A percentile compares a stretch with the other conserved stretches of the same genome.
phyloP scores from a whole-genome alignment of 768 basidiomycete species.

The Tephrocybe sp. region DNA sequence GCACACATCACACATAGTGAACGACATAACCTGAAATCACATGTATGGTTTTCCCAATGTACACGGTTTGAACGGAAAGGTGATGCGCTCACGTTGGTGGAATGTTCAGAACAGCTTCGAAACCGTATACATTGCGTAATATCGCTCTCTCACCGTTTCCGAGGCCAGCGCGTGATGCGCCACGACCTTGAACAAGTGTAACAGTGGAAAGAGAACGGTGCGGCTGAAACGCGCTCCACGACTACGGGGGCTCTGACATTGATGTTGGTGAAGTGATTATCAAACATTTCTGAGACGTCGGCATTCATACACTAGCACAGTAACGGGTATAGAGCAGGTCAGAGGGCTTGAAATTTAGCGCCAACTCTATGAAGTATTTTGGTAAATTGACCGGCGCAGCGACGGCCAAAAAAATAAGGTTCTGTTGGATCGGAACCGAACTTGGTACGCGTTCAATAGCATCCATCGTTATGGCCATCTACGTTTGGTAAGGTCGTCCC shows the following conservation, averaged over 20 bases:
- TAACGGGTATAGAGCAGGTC: too few species aligned
- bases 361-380: too few species aligned
- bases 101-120: neutral
- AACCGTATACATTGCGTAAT: neutral
- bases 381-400: too few species aligned
- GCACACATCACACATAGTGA: too few species aligned
- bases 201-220: neutral
- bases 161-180: neutral
- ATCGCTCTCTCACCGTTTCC: neutral
- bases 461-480: constrained; percentile 4
- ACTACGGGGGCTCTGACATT: neutral
- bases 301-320: too few species aligned
- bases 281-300: neutral
- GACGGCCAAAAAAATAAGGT: neutral
- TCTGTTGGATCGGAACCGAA: neutral
- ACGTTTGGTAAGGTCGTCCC: neutral
- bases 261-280: neutral
- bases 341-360: too few species aligned
- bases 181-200: neutral
- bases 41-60: too few species aligned
- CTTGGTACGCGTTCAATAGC: neutral
- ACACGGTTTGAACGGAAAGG: too few species aligned
- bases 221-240: neutral
- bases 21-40: too few species aligned
- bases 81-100: too few species aligned